Base-by-base conservation (phyloP, 2,329 filamentous ascomycete species). In the Macrophomina pseudophaseolina region DNA sequence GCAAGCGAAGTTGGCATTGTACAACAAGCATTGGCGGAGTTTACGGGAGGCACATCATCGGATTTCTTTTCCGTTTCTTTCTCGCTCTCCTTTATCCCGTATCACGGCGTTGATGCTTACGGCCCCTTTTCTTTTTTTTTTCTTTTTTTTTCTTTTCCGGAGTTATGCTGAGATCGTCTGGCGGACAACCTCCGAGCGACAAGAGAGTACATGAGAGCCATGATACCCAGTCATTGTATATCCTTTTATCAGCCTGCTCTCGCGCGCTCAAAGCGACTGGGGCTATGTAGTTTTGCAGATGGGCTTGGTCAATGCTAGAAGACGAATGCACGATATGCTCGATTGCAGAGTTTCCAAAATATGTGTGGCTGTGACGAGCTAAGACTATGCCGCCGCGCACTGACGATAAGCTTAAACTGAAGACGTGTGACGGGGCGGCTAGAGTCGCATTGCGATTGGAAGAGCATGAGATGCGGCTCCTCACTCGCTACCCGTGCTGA, bases 171-270 rank as follows among this genome's bases (percentile, higher is more conserved):
- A 51, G 32, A 48, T 65, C 64, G 42, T 58, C 38, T 54, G 53
- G 64, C 18, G 64, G 64, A 59, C n/a, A 42, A 38, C 44, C 28
- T 49, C 52, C 53, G 54, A 59, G 64, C 53, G 54, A 51, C 54
- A 59, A 59, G 52, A 66, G 32, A 59, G 64, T 59, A 66, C 54
- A 66, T 60, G 64, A 66, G 53, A 60, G 54, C 53, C 53, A 66
- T 60, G 64, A 66, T 66, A 66, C 64, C 64, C 64, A 66, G 53
- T 66, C 64, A 52, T 66, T 59, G 64, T 66, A 60, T 52, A 66
- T 59, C 54, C n/a, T 56, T 60, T 66, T 66, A 54, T 54, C 62
- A 54, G 44, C 38, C 58, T 62, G 42, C 58, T 62, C 58, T 62
- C 58, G 40, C 56, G 58, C 58, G 56, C 56, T 60, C 58, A 49